Base-by-base conservation (phyloP, 164 flowering plant genomes). In the Aristolochia contorta region DNA sequence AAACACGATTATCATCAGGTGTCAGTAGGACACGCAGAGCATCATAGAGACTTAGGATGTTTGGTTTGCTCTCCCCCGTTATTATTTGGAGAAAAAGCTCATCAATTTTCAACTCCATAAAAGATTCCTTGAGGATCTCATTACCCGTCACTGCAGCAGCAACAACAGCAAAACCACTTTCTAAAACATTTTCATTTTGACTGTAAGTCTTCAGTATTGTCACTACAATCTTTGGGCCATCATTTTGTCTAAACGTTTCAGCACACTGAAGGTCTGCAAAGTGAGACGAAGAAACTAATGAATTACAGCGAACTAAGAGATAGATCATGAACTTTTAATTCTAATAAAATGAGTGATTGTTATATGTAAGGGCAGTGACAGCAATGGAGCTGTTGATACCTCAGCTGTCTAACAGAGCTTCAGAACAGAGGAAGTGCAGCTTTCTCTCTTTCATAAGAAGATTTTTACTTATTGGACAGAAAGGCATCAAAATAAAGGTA, bases 1-100 rank as follows among this genome's bases (percentile, higher is more conserved):
- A 77, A 33, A 94, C 95, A 54, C 96, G 92, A 64, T 79, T 72
- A 67, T 94, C 99, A 76, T 94, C 99, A 72, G 99, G 74, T 46
- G 95, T 78, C 54, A 94, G 69, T 54, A 94, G 70, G 54, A 81
- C 77, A 18, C 84, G 77, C 24, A 90, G 77, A 8, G 96, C 89
- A 71, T 88, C 93, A 74, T 82, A 94, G 52, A 87, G 56, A 71
- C 80, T 72, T 41, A 67, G 82, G 25, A 86, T 65, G 63, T 72
- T 64, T 60, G 62, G 66, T 58, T 68, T 74, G 14, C 59, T 72
- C 54, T 70, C 66, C 58, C 54, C 65, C 60, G 46, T 78, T 62
- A 94, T 60, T 16, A 77, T 57, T 70, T 76, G 71, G 46, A 83
- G 54, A 22, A 94, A 79, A 56, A 83, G 77, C 77, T 84, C 91